Conservation (phyloP, 495 filamentous ascomycete species). For the Trypethelium eluteriae region DNA sequence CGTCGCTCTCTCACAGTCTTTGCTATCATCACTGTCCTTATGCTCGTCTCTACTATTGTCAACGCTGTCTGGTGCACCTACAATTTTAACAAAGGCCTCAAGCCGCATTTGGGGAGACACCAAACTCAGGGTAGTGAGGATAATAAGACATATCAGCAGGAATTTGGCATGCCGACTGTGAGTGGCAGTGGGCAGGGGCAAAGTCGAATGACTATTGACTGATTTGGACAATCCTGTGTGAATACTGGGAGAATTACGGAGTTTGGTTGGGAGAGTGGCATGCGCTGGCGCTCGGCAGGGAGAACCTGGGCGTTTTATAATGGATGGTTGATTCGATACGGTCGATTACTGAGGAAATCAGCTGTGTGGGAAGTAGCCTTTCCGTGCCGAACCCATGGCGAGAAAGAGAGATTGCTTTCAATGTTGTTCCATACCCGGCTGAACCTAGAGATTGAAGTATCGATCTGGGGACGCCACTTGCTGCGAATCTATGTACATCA, state of each 20-base stretch:
- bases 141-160: conserved; percentile 58
- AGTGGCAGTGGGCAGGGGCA: conserved; percentile 7
- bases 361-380: not conserved
- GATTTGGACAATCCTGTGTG: not conserved
- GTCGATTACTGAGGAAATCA: not conserved
- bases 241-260: not conserved
- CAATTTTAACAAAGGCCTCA: conserved; percentile 89
- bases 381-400: not conserved
- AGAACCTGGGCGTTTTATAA: not conserved
- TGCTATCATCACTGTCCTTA: conserved; percentile 79
- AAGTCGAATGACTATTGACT: conserved; percentile 21
- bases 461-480: conserved; percentile 1
- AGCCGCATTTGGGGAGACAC: conserved; percentile 68
- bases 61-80: conserved; percentile 77
- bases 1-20: conserved; percentile 80
- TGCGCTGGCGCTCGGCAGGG: not conserved
- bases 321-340: not conserved
- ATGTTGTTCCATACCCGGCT: conserved; percentile 4
- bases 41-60: conserved; percentile 82
- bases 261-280: not conserved
- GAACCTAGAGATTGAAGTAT: not conserved
- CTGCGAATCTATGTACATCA: not conserved
- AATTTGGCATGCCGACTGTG: conserved; percentile 15
- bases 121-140: conserved; percentile 36
- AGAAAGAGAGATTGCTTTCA: not conserved